Conservation (phyloP, 2,329 filamentous ascomycete species). For the Paraconiothyrium sp. region DNA sequence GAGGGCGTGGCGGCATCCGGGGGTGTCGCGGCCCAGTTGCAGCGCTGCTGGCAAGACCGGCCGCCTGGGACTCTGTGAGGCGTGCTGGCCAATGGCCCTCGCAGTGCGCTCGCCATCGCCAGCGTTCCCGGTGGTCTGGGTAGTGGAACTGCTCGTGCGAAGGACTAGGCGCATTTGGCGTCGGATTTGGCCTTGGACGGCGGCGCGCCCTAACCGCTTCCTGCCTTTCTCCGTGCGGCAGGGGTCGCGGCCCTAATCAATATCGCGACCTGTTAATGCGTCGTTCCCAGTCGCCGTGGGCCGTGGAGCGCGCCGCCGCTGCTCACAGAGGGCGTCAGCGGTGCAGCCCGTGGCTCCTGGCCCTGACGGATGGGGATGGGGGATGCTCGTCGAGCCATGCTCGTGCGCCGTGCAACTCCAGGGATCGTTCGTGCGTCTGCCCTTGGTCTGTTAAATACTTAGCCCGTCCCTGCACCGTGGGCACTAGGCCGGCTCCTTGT, state of each 20-base stretch:
- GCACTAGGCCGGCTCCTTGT: slow-evolving; percentile 24
- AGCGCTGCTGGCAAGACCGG: slow-evolving; percentile 8
- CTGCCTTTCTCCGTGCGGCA: slow-evolving; percentile 2
- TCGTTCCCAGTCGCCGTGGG: slow-evolving; percentile 16
- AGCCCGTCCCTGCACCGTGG: slow-evolving; percentile 28
- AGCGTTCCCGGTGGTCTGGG: slow-evolving; percentile 30
- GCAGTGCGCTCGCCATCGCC: slow-evolving; percentile 25
- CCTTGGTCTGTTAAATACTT: slow-evolving; percentile 35
- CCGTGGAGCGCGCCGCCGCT: slow-evolving; percentile 11
- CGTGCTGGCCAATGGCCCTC: slow-evolving; percentile 26
- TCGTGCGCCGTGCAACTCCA: slow-evolving; percentile 27
- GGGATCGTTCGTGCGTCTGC: slow-evolving; percentile 7
- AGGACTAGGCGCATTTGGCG: slow-evolving; percentile 22
- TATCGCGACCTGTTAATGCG: slow-evolving; percentile 24
- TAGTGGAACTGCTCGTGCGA: slow-evolving; percentile 25
- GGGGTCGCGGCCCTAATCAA: slow-evolving; percentile 21
- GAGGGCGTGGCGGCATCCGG: slow-evolving; percentile 15
- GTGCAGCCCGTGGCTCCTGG: not conserved
- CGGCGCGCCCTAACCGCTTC: not conserved
- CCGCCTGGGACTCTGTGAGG: slow-evolving; percentile 9
- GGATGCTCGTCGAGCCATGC: slow-evolving; percentile 17
- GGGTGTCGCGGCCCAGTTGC: slow-evolving; percentile 15
- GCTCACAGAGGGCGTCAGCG: not conserved
- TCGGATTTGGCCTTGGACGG: not conserved
- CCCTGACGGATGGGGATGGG: slow-evolving; percentile 1